Conservation (phyloP, 2,329 filamentous ascomycete species). For the Ambrosiella cleistominuta region DNA sequence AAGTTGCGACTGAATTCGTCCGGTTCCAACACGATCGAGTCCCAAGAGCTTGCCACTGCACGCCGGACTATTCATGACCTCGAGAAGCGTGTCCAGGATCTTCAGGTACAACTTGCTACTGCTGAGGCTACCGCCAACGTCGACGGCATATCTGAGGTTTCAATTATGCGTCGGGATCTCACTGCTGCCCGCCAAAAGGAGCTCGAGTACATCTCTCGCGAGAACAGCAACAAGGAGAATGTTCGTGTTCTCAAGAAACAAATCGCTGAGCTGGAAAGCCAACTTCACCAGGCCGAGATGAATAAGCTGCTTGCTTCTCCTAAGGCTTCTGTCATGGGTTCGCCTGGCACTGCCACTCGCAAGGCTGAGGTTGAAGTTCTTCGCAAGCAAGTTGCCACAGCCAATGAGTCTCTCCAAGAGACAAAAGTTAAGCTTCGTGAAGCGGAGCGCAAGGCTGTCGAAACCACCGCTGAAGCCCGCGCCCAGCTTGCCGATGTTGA, state of each 20-base stretch:
- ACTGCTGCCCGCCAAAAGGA: slow-evolving; percentile 49
- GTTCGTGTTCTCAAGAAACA: slow-evolving; percentile 47
- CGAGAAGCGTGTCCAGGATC: slow-evolving; percentile 41
- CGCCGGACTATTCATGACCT: slow-evolving; percentile 47
- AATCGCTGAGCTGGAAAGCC: slow-evolving; percentile 48
- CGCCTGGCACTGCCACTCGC: slow-evolving; percentile 30
- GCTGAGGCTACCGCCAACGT: slow-evolving; percentile 19
- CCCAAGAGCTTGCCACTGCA: slow-evolving; percentile 36
- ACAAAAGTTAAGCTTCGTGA: slow-evolving; percentile 32
- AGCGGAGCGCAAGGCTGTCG: slow-evolving; percentile 28
- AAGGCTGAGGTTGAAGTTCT: slow-evolving; percentile 41
- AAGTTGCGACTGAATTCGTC: slow-evolving; percentile 29
- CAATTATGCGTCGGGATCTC: slow-evolving; percentile 44
- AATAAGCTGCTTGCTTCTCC: slow-evolving; percentile 22
- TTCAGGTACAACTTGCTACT: slow-evolving; percentile 28
- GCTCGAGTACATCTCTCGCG: slow-evolving; percentile 45
- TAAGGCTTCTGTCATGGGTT: slow-evolving; percentile 14
- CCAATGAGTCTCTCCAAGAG: slow-evolving; percentile 42
- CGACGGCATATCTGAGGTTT: slow-evolving; percentile 36
- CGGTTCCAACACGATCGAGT: slow-evolving; percentile 29
- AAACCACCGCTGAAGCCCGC: slow-evolving; percentile 31
- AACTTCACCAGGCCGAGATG: slow-evolving; percentile 46
- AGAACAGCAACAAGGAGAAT: slow-evolving; percentile 42
- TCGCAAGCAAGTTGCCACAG: slow-evolving; percentile 40
- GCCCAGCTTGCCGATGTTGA: slow-evolving; percentile 38